Evolutionary conservation across 2,329 filamentous ascomycete genomes (phyloP), one percentile per base, ranked within the genome.

Genomic region (Colletotrichum endophyticum): DNA sequence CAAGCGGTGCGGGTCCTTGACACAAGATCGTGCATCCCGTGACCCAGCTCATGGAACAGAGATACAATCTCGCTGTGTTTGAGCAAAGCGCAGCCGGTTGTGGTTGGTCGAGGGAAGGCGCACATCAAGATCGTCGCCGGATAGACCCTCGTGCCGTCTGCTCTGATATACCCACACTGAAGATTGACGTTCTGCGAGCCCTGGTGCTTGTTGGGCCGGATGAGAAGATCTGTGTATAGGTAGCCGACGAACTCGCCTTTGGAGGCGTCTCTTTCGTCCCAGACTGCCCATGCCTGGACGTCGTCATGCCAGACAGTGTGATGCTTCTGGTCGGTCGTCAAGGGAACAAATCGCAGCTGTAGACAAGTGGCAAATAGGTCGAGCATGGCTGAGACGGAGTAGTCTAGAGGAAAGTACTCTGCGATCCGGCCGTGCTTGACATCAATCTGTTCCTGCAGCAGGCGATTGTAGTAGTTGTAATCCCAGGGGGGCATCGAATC

Each of bases 111-210:
- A 28, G 56, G 56, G 7, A 59, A 59, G 22, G 12, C 12, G 56
- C 22, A 59, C 22, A 59, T 59, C 13, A 59, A 1, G 2, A 59
- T 59, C 2, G 56, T 59, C 3, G 56, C 56, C 0, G 56, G 56
- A 1, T 27, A 59, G 5, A 59, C 22, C 7, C 22, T 25, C 0
- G 13, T 59, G 2, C 4, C 22, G 13, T 59, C 22, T 0, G 22
- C 0, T 11, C 27, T 59, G 0, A 59, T 16, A 0, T 59, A 59
- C 7, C 56, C 56, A 19, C 56, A 59, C 56, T 59, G 56, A 28
- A 59, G 56, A 19, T 59, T 59, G 1, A 59, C 56, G 0, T 59
- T 59, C 1, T 59, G 56, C 0, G 56, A 59, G 1, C 56, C 56
- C 0, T 59, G 22, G 2, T 59, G 27, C 3, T 59, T 59, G 7